phyloP scores from a whole-genome alignment of 164 flowering plant species.

The Stephania yunnanensis region DNA sequence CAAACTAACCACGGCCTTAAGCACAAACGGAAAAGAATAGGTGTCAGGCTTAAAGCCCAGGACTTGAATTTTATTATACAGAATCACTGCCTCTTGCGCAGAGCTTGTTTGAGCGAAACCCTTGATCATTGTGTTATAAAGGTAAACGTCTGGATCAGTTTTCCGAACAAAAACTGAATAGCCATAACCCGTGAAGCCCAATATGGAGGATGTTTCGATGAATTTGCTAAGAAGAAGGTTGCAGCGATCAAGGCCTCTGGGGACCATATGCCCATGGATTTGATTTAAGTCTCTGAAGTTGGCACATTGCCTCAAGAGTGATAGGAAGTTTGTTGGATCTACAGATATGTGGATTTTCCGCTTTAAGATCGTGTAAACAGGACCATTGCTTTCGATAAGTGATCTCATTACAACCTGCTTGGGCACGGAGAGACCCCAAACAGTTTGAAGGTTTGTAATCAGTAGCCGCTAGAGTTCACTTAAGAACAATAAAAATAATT shows the following conservation, averaged over 20 bases:
- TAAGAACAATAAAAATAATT: too few species aligned
- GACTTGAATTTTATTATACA: slow-evolving; percentile 27
- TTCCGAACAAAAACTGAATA: slow-evolving; percentile 29
- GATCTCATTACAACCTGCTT: background rate
- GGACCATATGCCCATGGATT: slow-evolving; percentile 41
- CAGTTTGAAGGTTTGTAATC: background rate
- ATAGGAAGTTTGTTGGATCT: slow-evolving; percentile 5
- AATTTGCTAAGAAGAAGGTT: slow-evolving; percentile 32
- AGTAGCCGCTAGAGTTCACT: background rate
- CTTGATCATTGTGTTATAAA: slow-evolving; percentile 51
- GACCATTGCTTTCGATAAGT: background rate
- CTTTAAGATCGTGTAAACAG: background rate
- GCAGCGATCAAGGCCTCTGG: slow-evolving; percentile 36
- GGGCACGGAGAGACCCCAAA: background rate
- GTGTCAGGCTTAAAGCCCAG: slow-evolving; percentile 40
- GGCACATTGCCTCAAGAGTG: slow-evolving; percentile 27
- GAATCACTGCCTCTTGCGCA: slow-evolving; percentile 28
- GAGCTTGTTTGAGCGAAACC: slow-evolving; percentile 24
- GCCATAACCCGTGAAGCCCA: slow-evolving; percentile 31
- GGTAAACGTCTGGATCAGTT: slow-evolving; percentile 23
- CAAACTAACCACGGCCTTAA: slow-evolving; percentile 39
- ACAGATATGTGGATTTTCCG: slow-evolving; percentile 5
- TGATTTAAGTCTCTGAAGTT: slow-evolving; percentile 32
- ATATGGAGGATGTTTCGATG: slow-evolving; percentile 31
- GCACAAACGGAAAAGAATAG: slow-evolving; percentile 48